Evolutionary conservation across 192 early-diverging fungal species (phyloP).

Genomic region (Gaertneriomyces sp.): DNA sequence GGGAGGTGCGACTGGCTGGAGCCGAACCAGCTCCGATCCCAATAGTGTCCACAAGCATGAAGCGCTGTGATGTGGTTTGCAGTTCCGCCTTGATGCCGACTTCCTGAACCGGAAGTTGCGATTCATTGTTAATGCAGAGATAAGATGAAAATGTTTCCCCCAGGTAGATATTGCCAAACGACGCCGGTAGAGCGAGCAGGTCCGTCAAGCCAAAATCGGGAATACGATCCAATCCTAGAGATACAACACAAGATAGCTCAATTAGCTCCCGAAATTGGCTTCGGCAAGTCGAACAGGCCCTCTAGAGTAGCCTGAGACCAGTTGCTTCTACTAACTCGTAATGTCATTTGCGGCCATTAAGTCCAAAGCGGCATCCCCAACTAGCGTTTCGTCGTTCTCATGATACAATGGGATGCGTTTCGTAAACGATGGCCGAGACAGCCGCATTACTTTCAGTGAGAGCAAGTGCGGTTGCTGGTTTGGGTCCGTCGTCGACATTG

Average conservation of each 20-base stretch:
- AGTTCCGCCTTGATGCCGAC: conserved; percentile 77
- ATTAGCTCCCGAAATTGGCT: conserved; percentile 2
- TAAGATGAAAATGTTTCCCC: conserved; percentile 89
- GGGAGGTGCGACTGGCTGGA: background rate
- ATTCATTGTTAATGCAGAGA: conserved; percentile 87
- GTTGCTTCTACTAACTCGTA: conserved; percentile 27
- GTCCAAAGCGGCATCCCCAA: conserved; percentile 30
- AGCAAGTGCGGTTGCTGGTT: conserved; percentile 56
- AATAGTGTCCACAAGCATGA: conserved; percentile 66
- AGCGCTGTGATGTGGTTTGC: conserved; percentile 80
- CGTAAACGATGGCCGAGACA: conserved; percentile 71
- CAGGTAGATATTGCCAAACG: conserved; percentile 91
- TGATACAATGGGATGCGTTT: conserved; percentile 43
- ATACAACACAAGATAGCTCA: conserved; percentile 4
- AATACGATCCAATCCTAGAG: conserved; percentile 33
- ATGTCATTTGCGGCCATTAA: conserved; percentile 43
- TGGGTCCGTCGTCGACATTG: background rate
- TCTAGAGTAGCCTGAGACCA: background rate
- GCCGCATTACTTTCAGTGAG: conserved; percentile 87
- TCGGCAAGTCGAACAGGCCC: conserved; percentile 22
- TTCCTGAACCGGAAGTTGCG: conserved; percentile 58
- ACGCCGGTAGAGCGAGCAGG: conserved; percentile 71
- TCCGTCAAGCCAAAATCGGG: conserved; percentile 50
- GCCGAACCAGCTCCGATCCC: conserved; percentile 27
- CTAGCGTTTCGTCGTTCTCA: conserved; percentile 18